These are phyloP conservation scores for Punctularia strigosozonata DNA, from an alignment of 768 basidiomycete species.

Conservation along the genomic window DNA sequence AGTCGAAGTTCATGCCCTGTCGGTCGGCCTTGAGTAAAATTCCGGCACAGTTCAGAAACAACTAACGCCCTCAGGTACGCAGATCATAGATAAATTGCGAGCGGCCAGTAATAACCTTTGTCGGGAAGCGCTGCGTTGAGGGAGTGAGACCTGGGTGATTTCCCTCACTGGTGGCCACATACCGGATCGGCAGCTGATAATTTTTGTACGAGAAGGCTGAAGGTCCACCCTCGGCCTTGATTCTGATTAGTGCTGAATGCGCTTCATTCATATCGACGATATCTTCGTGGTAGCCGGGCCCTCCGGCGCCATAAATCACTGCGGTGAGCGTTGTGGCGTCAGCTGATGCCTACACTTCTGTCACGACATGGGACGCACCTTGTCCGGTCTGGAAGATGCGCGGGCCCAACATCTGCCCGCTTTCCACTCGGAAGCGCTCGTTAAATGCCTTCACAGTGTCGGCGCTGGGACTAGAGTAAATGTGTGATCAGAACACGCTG, in stretches of 20 bases:
- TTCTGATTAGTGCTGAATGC: slow-evolving; percentile 48
- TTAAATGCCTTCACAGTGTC: slow-evolving; percentile 48
- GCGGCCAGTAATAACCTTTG: slow-evolving; percentile 55
- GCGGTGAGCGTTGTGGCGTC: too few species aligned
- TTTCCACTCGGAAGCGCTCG: slow-evolving; percentile 58
- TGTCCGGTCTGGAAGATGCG: slow-evolving; percentile 63
- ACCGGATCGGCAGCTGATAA: slow-evolving; percentile 61
- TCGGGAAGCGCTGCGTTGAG: slow-evolving; percentile 39
- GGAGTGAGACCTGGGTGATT: not conserved
- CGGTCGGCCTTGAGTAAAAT: not conserved
- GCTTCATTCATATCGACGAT: slow-evolving; percentile 54
- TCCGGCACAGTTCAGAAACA: not conserved
- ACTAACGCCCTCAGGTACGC: slow-evolving; percentile 57
- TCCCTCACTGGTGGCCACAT: slow-evolving; percentile 6
- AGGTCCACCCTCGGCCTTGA: slow-evolving; percentile 63
- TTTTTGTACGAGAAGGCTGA: slow-evolving; percentile 70
- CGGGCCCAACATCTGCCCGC: slow-evolving; percentile 56
- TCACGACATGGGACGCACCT: too few species aligned
- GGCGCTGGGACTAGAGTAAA: slow-evolving; percentile 42
- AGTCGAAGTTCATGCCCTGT: slow-evolving; percentile 66
- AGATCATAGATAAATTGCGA: slow-evolving; percentile 52
- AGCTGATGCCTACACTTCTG: too few species aligned
- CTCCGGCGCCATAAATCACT: slow-evolving; percentile 46
- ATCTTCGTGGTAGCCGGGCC: slow-evolving; percentile 40
- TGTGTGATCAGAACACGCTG: not conserved